Conservation (phyloP, 176 grass and related monocot genomes). For the Eremochloa ophiuroides region DNA sequence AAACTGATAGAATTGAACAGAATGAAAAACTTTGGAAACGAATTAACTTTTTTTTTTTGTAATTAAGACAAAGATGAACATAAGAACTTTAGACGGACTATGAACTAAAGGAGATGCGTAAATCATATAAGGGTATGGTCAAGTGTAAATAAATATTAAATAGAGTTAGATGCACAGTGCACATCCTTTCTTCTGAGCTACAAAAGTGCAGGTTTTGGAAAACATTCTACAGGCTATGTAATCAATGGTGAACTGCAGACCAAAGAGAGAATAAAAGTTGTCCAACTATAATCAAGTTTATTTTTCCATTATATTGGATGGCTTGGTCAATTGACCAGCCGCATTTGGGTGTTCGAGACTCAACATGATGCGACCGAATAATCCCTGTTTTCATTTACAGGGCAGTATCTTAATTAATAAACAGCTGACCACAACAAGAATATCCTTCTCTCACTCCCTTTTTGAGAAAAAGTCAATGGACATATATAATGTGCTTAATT, state of each 20-base stretch:
- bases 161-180: neutral
- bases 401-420: neutral
- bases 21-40: neutral
- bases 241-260: neutral
- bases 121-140: neutral
- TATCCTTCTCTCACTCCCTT: neutral
- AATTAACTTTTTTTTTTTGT: neutral
- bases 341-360: neutral
- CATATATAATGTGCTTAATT: neutral
- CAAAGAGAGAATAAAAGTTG: neutral
- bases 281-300: neutral
- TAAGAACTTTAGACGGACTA: neutral
- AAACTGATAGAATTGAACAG: neutral
- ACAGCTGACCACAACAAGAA: neutral
- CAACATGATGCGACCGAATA: neutral
- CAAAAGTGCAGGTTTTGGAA: neutral
- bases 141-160: neutral
- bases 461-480: neutral
- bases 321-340: neutral
- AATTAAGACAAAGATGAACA: constrained; percentile 7
- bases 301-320: neutral
- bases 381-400: neutral
- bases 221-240: neutral
- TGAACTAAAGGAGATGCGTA: neutral
- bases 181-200: neutral